These are phyloP conservation scores for Yamadazyma songkhlaensis DNA, from an alignment of 1,139 yeast genomes.

Conservation along the genomic window DNA sequence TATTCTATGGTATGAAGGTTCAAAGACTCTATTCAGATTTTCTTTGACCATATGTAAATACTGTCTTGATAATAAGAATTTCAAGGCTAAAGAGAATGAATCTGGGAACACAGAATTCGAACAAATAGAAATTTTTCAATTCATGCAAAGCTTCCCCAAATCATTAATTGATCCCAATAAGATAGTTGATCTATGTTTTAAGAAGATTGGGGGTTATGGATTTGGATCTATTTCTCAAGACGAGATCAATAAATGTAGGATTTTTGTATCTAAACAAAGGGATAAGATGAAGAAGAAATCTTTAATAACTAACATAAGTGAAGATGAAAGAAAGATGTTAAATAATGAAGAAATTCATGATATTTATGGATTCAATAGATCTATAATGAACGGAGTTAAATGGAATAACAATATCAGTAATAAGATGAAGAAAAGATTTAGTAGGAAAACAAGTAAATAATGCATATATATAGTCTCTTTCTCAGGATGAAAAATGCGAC, in stretches of 20 bases:
- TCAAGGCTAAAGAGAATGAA: conserved; percentile 14
- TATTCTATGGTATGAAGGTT: conserved; percentile 87
- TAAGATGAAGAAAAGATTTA: conserved; percentile 45
- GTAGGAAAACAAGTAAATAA: conserved; percentile 16
- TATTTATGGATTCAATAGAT: conserved; percentile 48
- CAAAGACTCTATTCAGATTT: conserved; percentile 79
- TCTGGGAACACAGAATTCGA: conserved; percentile 36
- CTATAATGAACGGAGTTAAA: conserved; percentile 53
- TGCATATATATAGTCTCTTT: background rate
- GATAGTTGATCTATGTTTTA: conserved; percentile 72
- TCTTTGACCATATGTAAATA: conserved; percentile 80
- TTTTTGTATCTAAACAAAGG: conserved; percentile 68
- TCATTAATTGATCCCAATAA: conserved; percentile 64
- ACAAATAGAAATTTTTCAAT: conserved; percentile 85
- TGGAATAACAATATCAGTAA: conserved; percentile 57
- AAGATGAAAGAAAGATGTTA: conserved; percentile 38
- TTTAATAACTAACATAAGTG: conserved; percentile 35
- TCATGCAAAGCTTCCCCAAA: conserved; percentile 81
- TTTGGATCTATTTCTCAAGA: conserved; percentile 77
- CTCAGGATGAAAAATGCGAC: background rate
- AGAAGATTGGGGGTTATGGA: conserved; percentile 63
- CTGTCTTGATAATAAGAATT: conserved; percentile 62
- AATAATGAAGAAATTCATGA: conserved; percentile 39
- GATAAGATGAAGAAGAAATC: conserved; percentile 35
- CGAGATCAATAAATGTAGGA: conserved; percentile 73